phyloP scores from a whole-genome alignment of 2,329 filamentous ascomycete species.

The Diaporthe vexans region DNA sequence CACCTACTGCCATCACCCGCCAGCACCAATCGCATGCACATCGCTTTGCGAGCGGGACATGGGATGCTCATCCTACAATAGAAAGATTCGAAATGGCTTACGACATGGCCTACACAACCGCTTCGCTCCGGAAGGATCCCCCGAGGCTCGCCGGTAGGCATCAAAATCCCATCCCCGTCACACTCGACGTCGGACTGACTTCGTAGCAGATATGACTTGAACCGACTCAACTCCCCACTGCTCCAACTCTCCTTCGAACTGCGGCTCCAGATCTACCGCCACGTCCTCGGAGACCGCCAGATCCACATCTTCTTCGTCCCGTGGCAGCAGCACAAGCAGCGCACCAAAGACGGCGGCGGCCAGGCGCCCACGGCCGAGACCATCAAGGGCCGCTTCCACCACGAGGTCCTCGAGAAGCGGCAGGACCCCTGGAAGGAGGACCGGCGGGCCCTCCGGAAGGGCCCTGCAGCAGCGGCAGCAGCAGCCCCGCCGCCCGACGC shows the following conservation, averaged over 20 bases:
- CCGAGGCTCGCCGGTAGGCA: conserved; percentile 38
- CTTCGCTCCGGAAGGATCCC: conserved; percentile 35
- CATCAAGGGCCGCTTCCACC: conserved; percentile 49
- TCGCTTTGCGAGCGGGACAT: conserved; percentile 20
- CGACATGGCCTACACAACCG: conserved; percentile 37
- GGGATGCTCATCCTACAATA: conserved; percentile 29
- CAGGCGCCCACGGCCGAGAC: conserved; percentile 42
- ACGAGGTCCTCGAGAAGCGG: conserved; percentile 45
- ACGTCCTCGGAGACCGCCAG: conserved; percentile 51
- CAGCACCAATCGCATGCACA: not conserved
- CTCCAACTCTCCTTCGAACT: conserved; percentile 52
- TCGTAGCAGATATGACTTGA: conserved; percentile 46
- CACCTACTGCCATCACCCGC: not conserved
- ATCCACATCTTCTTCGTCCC: conserved; percentile 51
- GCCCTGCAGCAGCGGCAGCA: not conserved
- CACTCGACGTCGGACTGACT: too few relatives aligned
- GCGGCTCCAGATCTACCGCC: conserved; percentile 52
- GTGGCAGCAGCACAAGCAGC: conserved; percentile 46
- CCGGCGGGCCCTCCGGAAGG: conserved; percentile 22
- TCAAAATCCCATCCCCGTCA: too few relatives aligned
- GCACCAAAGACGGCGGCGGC: conserved; percentile 43
- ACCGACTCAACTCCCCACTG: conserved; percentile 48
- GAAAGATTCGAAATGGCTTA: conserved; percentile 38
- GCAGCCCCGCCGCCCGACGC: not conserved
- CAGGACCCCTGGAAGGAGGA: conserved; percentile 49